Evolutionary conservation across 1,139 yeast species (phyloP).

Genomic region (Hyphopichia khmerensis): DNA sequence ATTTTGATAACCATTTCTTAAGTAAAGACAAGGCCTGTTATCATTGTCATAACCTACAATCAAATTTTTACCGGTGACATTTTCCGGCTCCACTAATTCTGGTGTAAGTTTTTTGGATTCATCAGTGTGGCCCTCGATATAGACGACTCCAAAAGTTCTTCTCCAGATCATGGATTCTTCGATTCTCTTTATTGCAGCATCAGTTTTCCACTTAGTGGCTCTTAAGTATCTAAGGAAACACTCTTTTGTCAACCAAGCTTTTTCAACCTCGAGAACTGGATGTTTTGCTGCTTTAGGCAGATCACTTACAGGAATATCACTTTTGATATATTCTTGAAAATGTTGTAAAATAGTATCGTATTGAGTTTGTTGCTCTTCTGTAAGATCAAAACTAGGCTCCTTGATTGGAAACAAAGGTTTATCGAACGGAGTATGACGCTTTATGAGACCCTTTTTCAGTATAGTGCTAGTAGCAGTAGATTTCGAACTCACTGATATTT

Average conservation of each 20-base stretch:
- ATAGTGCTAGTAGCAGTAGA: conserved; percentile 11
- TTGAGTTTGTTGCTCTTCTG: conserved; percentile 26
- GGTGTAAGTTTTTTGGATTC: conserved; percentile 52
- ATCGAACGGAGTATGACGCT: conserved; percentile 42
- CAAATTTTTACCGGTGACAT: conserved; percentile 85
- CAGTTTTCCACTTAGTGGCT: conserved; percentile 85
- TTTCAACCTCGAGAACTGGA: conserved; percentile 52
- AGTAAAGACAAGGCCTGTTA: conserved; percentile 83
- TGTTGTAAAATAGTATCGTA: conserved; percentile 25
- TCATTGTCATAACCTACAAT: conserved; percentile 87
- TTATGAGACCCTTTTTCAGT: conserved; percentile 17
- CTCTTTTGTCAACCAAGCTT: conserved; percentile 88
- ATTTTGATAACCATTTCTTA: conserved; percentile 91
- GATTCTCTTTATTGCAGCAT: conserved; percentile 70
- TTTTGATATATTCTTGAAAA: conserved; percentile 20
- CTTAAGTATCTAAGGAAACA: conserved; percentile 83
- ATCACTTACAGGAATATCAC: conserved; percentile 24
- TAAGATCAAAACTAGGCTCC: conserved; percentile 29
- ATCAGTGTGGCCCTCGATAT: conserved; percentile 44
- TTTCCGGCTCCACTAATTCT: conserved; percentile 66
- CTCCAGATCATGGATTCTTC: conserved; percentile 85
- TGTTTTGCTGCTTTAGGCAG: conserved; percentile 18
- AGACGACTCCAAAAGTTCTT: conserved; percentile 82
- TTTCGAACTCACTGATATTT: conserved; percentile 15
- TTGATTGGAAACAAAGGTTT: conserved; percentile 36